Evolutionary conservation across 768 basidiomycete genomes (phyloP).

Genomic region (Lactarius evosmus): DNA sequence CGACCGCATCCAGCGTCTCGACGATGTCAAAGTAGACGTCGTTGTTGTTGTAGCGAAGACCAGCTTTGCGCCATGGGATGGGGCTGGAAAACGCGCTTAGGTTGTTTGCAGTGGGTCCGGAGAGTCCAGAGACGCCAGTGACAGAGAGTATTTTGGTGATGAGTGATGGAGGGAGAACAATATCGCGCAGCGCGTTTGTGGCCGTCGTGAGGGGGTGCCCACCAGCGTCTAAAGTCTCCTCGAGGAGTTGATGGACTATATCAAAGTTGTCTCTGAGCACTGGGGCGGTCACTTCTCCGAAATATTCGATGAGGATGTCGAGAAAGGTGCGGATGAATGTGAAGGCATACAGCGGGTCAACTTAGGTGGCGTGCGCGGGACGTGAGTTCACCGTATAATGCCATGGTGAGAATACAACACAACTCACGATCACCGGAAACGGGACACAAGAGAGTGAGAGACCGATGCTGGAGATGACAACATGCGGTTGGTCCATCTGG

Average conservation of each 20-base stretch:
- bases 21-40: constrained; percentile 91
- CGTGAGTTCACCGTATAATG: constrained; percentile 6
- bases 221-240: constrained; percentile 92
- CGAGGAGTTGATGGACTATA: constrained; percentile 92
- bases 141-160: constrained; percentile 50
- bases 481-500: constrained; percentile 62
- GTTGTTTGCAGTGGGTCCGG: constrained; percentile 30
- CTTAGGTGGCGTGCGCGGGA: constrained; percentile 39
- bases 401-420: neutral
- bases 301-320: constrained; percentile 81
- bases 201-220: constrained; percentile 92
- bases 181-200: constrained; percentile 84
- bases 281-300: constrained; percentile 77
- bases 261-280: constrained; percentile 91
- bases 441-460: constrained; percentile 74
- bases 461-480: constrained; percentile 77
- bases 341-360: constrained; percentile 87
- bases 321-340: constrained; percentile 84
- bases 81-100: constrained; percentile 72
- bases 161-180: constrained; percentile 88
- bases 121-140: constrained; percentile 44
- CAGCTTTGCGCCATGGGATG: constrained; percentile 90
- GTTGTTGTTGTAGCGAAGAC: constrained; percentile 78
- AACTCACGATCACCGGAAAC: constrained; percentile 82
- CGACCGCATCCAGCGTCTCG: constrained; percentile 75